Evolutionary conservation across 2,329 filamentous ascomycete genomes (phyloP).

Genomic region (Verruconis gallopava): DNA sequence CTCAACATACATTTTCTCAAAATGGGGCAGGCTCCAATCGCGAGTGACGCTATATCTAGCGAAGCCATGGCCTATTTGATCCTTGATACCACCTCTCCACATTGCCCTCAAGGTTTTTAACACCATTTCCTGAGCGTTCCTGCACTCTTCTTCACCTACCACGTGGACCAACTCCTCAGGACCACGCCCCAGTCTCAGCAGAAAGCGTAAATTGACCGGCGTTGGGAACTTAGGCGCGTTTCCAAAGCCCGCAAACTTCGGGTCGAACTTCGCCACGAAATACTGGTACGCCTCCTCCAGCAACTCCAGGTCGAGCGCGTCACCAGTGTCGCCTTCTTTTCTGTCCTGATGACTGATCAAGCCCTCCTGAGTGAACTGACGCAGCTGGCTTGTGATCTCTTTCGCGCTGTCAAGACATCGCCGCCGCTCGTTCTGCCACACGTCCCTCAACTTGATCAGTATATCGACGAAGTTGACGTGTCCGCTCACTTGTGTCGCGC

Average conservation of each 20-base stretch:
- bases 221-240: conserved; percentile 78
- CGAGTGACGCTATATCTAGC: conserved; percentile 78
- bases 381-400: conserved; percentile 67
- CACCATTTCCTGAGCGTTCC: conserved; percentile 63
- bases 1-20: conserved; percentile 68
- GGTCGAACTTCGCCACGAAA: conserved; percentile 70
- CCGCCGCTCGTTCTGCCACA: conserved; percentile 76
- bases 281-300: conserved; percentile 80
- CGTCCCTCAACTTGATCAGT: conserved; percentile 57
- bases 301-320: conserved; percentile 75
- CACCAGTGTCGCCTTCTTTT: conserved; percentile 30
- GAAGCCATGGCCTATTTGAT: conserved; percentile 67
- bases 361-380: conserved; percentile 81
- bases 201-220: conserved; percentile 69
- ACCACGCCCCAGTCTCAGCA: conserved; percentile 62
- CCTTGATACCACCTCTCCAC: conserved; percentile 56
- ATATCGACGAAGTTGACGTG: conserved; percentile 74
- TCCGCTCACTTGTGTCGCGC: conserved; percentile 28
- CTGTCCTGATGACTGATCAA: conserved; percentile 37
- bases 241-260: conserved; percentile 62
- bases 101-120: conserved; percentile 70
- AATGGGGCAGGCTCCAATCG: conserved; percentile 90
- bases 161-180: conserved; percentile 65
- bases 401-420: conserved; percentile 72
- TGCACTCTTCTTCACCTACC: conserved; percentile 70